A percentile compares a stretch with the other conserved stretches of the same genome.
Conservation (phyloP, 129 eudicot genomes). For the Saussurea involucrata region DNA sequence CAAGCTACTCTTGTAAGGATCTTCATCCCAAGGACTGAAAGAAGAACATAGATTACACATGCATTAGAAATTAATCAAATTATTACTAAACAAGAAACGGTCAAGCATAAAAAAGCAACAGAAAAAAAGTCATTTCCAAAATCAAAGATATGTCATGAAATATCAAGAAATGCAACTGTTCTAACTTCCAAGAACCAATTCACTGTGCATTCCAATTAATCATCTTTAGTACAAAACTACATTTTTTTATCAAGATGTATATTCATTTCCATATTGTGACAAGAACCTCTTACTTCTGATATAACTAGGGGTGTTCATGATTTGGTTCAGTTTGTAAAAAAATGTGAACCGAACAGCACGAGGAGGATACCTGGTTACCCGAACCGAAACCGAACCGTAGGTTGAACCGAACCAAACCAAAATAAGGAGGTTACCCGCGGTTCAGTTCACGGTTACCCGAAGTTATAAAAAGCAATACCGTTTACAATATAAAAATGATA, state of each 20-base stretch:
- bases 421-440: too few relatives aligned
- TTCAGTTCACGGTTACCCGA: too few relatives aligned
- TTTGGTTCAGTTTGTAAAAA: too few relatives aligned
- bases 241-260: not conserved
- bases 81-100: not conserved
- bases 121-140: not conserved
- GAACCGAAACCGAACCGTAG: too few relatives aligned
- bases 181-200: not conserved
- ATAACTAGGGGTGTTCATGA: too few relatives aligned
- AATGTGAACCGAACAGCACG: too few relatives aligned
- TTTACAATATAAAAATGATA: too few relatives aligned
- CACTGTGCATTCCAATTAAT: not conserved
- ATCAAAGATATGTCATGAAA: not conserved
- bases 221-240: not conserved
- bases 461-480: too few relatives aligned
- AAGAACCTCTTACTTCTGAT: not conserved
- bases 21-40: conserved; percentile 84
- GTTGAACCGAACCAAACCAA: too few relatives aligned
- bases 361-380: too few relatives aligned
- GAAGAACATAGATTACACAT: conserved; percentile 3
- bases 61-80: conserved; percentile 11
- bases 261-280: not conserved
- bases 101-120: not conserved
- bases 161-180: not conserved
- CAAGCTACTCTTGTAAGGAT: conserved; percentile 69